Evolutionary conservation across 208 protist species (phyloP).

Genomic region (Kentomonas sorsogonicus): DNA sequence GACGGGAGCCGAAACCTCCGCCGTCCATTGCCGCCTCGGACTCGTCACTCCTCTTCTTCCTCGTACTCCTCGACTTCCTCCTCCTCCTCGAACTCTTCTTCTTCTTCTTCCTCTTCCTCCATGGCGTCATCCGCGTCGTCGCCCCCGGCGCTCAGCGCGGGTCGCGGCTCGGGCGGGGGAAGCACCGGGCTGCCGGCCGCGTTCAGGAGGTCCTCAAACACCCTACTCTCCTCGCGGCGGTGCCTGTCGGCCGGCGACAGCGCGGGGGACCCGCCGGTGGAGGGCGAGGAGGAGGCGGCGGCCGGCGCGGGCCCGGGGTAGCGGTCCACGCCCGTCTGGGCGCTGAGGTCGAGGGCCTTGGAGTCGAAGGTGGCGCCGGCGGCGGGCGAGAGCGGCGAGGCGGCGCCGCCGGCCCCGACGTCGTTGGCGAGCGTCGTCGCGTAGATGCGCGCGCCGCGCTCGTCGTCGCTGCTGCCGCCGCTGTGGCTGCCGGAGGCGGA

Average conservation of each 20-base stretch:
- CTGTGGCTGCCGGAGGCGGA: slow-evolving; percentile 1
- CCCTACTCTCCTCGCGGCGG: slow-evolving; percentile 17
- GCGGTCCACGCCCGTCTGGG: not conserved
- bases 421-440: slow-evolving; percentile 13
- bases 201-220: slow-evolving; percentile 48
- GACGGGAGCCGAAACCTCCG: too few relatives aligned
- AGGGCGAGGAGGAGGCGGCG: not conserved
- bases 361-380: not conserved
- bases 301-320: not conserved
- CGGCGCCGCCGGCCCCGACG: not conserved
- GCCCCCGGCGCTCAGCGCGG: not conserved
- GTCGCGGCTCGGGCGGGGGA: not conserved
- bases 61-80: slow-evolving; percentile 14
- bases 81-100: slow-evolving; percentile 20
- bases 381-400: not conserved
- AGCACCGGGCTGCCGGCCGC: slow-evolving; percentile 21
- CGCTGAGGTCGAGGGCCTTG: not conserved
- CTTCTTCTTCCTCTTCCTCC: slow-evolving; percentile 20
- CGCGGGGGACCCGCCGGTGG: too few relatives aligned
- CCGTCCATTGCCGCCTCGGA: slow-evolving; percentile 5
- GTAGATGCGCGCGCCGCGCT: slow-evolving; percentile 14
- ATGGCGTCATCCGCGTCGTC: slow-evolving; percentile 13
- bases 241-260: not conserved
- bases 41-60: slow-evolving; percentile 9
- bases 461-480: slow-evolving; percentile 9